Evolutionary conservation across 805 yeast genomes (phyloP).

Genomic region (Priceomyces haplophilus): DNA sequence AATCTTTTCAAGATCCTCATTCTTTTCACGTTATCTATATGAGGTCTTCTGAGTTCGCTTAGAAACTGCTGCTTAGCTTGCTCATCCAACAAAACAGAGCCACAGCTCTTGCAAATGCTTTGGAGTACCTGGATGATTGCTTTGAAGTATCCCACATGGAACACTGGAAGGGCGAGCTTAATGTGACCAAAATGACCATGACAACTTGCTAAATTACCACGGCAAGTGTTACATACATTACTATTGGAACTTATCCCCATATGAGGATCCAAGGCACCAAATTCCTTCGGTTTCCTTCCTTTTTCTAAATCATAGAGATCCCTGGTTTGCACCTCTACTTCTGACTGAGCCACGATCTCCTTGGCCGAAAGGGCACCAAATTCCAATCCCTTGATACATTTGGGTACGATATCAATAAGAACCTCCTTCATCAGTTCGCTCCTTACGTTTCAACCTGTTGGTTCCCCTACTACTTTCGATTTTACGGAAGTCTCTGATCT

Average conservation of each 20-base stretch:
- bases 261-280: constrained; percentile 86
- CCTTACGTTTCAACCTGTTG: constrained; percentile 1
- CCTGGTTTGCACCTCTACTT: constrained; percentile 87
- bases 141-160: constrained; percentile 96
- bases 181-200: constrained; percentile 99
- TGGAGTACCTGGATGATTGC: constrained; percentile 85
- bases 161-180: constrained; percentile 89
- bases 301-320: constrained; percentile 89
- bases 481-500: not conserved
- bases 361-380: constrained; percentile 91
- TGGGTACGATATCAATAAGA: constrained; percentile 80
- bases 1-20: constrained; percentile 84
- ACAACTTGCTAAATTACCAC: constrained; percentile 87
- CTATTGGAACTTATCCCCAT: constrained; percentile 93
- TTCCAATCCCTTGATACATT: constrained; percentile 83
- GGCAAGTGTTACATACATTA: constrained; percentile 88
- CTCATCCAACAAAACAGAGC: constrained; percentile 72
- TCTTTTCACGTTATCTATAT: constrained; percentile 83
- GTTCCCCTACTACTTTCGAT: not conserved
- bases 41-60: constrained; percentile 81
- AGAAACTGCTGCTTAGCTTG: constrained; percentile 64
- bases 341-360: constrained; percentile 90
- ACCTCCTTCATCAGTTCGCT: constrained; percentile 37
- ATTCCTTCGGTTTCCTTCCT: constrained; percentile 75
- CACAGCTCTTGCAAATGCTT: constrained; percentile 87